phyloP scores from a whole-genome alignment of 2,329 filamentous ascomycete species.

The Fusarium multiceps region DNA sequence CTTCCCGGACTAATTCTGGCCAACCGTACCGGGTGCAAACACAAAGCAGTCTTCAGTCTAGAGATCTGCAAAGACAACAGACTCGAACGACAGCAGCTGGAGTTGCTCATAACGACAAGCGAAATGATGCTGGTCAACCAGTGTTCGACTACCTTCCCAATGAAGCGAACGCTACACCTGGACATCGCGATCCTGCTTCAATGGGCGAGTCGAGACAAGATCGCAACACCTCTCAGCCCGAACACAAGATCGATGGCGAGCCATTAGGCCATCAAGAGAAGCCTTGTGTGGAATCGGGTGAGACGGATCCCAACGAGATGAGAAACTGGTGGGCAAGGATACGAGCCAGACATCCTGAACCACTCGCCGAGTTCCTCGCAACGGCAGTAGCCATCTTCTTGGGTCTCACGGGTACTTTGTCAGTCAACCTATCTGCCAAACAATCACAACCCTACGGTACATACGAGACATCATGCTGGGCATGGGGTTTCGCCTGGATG shows the following conservation, averaged over 20 bases:
- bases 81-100: conserved; percentile 15
- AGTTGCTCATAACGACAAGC: conserved; percentile 12
- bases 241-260: conserved; percentile 31
- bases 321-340: conserved; percentile 42
- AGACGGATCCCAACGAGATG: conserved; percentile 26
- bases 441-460: conserved; percentile 27
- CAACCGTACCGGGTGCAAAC: conserved; percentile 10
- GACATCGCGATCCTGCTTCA: background rate
- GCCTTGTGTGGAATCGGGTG: conserved; percentile 22
- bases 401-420: conserved; percentile 30
- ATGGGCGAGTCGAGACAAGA: background rate
- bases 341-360: conserved; percentile 37
- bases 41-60: background rate
- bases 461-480: conserved; percentile 42
- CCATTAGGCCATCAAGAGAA: conserved; percentile 32
- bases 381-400: conserved; percentile 35
- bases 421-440: conserved; percentile 32
- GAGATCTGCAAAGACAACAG: conserved; percentile 12
- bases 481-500: conserved; percentile 44
- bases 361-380: conserved; percentile 39
- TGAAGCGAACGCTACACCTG: background rate
- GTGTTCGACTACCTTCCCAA: conserved; percentile 21
- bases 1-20: background rate
- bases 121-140: conserved; percentile 21
- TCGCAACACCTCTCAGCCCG: background rate